Conservation (phyloP, 257 asterid species). For the Lavandula angustifolia region DNA sequence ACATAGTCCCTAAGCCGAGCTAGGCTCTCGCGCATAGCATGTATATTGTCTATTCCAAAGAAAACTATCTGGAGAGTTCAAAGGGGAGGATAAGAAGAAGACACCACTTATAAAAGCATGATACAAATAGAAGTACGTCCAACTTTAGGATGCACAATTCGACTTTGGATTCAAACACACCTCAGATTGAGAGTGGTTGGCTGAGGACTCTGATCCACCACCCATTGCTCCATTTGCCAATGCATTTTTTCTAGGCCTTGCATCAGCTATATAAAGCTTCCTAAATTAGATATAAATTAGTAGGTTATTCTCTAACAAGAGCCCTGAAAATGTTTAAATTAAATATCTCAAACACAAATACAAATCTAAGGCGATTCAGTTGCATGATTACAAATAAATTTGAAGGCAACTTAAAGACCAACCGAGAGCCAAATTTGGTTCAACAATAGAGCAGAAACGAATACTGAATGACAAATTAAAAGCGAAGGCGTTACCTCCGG, state of each 20-base stretch:
- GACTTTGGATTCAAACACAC: slow-evolving; percentile 46
- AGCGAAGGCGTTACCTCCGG: slow-evolving; percentile 52
- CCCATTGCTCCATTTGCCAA: slow-evolving; percentile 99
- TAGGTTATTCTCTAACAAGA: slow-evolving; percentile 20
- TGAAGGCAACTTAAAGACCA: slow-evolving; percentile 18
- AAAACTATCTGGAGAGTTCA: slow-evolving; percentile 69
- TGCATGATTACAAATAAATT: slow-evolving; percentile 13
- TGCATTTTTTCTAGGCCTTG: slow-evolving; percentile 99
- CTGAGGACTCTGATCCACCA: slow-evolving; percentile 99
- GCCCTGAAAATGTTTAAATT: neutral
- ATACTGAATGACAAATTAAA: slow-evolving; percentile 21
- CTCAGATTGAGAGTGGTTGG: slow-evolving; percentile 94
- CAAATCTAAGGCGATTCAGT: slow-evolving; percentile 9
- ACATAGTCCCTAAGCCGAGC: slow-evolving; percentile 87
- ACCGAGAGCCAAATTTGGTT: slow-evolving; percentile 18
- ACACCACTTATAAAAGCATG: slow-evolving; percentile 15
- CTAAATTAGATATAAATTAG: slow-evolving; percentile 40
- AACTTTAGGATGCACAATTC: slow-evolving; percentile 23
- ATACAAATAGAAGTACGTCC: slow-evolving; percentile 10
- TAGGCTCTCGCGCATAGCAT: slow-evolving; percentile 96
- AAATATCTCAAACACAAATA: slow-evolving; percentile 14
- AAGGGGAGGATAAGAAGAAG: slow-evolving; percentile 25
- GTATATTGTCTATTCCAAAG: slow-evolving; percentile 97
- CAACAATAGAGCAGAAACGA: slow-evolving; percentile 20
- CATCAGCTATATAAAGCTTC: slow-evolving; percentile 97